A percentile compares a stretch with the other conserved stretches of the same genome.
phyloP scores from a whole-genome alignment of 2,329 filamentous ascomycete species.

The Claviceps spartinae region DNA sequence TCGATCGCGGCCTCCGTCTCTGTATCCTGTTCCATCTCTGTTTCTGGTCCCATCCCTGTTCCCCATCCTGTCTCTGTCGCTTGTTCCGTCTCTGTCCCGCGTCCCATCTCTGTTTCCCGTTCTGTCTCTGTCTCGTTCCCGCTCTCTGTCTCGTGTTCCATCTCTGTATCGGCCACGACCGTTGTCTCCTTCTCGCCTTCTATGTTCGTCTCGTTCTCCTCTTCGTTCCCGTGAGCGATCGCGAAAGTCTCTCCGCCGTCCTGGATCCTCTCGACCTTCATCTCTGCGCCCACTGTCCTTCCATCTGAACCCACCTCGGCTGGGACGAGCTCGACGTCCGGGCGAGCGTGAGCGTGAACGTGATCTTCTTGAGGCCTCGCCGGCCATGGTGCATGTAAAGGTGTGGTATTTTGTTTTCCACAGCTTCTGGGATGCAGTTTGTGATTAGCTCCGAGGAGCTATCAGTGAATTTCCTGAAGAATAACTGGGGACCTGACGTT shows the following conservation, averaged over 20 bases:
- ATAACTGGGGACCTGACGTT: too few relatives aligned
- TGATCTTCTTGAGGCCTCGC: constrained; percentile 12
- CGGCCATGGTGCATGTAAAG: constrained; percentile 10
- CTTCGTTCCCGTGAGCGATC: constrained; percentile 25
- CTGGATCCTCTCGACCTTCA: constrained; percentile 21
- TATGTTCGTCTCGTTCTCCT: constrained; percentile 15
- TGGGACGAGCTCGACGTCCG: constrained; percentile 11
- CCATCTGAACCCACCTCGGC: constrained; percentile 39
- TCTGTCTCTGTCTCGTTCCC: constrained; percentile 15
- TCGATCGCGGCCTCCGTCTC: constrained; percentile 14
- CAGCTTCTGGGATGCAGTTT: background rate
- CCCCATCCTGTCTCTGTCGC: constrained; percentile 10
- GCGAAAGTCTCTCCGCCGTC: constrained; percentile 31
- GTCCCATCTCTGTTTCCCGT: constrained; percentile 16
- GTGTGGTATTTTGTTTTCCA: background rate
- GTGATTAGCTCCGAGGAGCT: background rate
- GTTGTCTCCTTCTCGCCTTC: constrained; percentile 11
- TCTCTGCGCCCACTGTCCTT: constrained; percentile 40
- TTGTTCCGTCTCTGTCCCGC: constrained; percentile 16
- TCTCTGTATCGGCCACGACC: constrained; percentile 19
- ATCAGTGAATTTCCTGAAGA: background rate
- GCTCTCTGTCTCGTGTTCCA: constrained; percentile 15
- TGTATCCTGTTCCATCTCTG: constrained; percentile 12
- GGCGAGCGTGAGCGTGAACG: constrained; percentile 18
- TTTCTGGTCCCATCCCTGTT: constrained; percentile 18